Conservation (phyloP, 2,329 filamentous ascomycete genomes). For the Ceratocystiopsis brevicomis region DNA sequence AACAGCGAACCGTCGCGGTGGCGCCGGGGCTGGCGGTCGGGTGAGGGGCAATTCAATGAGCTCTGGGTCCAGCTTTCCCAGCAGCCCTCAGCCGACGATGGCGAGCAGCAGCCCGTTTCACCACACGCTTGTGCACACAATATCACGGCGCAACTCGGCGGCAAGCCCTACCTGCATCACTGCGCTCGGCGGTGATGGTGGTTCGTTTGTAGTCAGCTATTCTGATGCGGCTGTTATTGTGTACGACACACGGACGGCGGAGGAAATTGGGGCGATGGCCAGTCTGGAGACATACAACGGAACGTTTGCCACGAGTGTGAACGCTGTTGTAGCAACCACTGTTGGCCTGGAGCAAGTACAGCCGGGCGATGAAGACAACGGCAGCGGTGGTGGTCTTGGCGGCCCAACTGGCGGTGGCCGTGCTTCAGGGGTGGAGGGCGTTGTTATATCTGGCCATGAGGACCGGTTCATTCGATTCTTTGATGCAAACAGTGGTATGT, state of each 20-base stretch:
- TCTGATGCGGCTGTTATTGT: conserved; percentile 77
- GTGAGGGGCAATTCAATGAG: conserved; percentile 84
- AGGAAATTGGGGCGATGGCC: conserved; percentile 83
- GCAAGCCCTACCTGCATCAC: conserved; percentile 82
- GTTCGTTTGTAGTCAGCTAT: conserved; percentile 85
- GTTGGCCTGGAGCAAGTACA: conserved; percentile 59
- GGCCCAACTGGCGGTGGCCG: conserved; percentile 55
- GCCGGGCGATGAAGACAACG: conserved; percentile 54
- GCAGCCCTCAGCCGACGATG: conserved; percentile 71
- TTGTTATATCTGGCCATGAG: conserved; percentile 91
- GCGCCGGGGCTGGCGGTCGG: conserved; percentile 43
- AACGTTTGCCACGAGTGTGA: conserved; percentile 61
- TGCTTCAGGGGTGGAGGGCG: conserved; percentile 65
- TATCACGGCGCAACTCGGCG: conserved; percentile 45
- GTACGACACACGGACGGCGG: conserved; percentile 80
- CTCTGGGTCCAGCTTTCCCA: conserved; percentile 80
- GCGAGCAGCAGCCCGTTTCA: conserved; percentile 75
- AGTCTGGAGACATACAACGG: conserved; percentile 88
- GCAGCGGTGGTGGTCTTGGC: conserved; percentile 29
- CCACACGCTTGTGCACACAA: conserved; percentile 74
- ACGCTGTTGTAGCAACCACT: conserved; percentile 76
- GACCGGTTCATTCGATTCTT: conserved; percentile 94
- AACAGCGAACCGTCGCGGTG: conserved; percentile 32
- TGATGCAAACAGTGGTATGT: conserved; percentile 93
- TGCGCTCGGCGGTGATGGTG: conserved; percentile 64